Evolutionary conservation across 2,329 filamentous ascomycete species (phyloP), one percentile per base, ranked within the genome.

Genomic region (Pseudogymnoascus sp.): DNA sequence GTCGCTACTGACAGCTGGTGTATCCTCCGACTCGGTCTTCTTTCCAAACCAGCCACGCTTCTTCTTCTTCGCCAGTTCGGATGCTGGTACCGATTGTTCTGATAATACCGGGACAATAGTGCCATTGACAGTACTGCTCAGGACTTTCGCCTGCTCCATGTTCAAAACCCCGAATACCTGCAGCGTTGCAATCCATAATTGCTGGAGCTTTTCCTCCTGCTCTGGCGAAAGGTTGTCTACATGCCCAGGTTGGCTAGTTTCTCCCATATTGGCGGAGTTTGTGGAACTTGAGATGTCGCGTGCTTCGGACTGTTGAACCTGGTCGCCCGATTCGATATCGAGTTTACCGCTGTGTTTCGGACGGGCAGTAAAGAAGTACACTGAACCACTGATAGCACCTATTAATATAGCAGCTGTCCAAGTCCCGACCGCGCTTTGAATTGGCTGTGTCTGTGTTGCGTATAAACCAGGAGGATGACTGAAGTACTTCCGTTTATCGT

Each of bases 141-240:
- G 58, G 57, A 65, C 66, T 59, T 76, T 72, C 16, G 67, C 63
- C 37, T 71, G 64, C 61, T 69, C 66, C n/a, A 73, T 68, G 28
- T 75, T 74, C 25, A 75, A 67, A 60, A 91, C 80, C 28, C 88
- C 89, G 71, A 89, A 91, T 47, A 96, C 79, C 64, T 88, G 86
- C 66, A 95, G 81, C 38, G 91, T 81, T 60, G 86, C 78, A 12
- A 81, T 75, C 94, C 94, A 99, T 67, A 97, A 82, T 73, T 95
- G 88, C 69, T 88, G 89, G 62, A 99, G 78, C 76, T 95, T 97
- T 65, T 83, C 82, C 69, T 96, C 90, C 76, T 99, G 86, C 64
- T 97, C 92, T 2, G 85, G 74, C n/a, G 92, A 97, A 62, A 99
- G 80, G 67, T 90, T 96, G 62, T 90, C 91, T 60, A 91, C 83